These are phyloP conservation scores for Alternaria triticina DNA, from an alignment of 2,329 filamentous ascomycete species.

Conservation along the genomic window DNA sequence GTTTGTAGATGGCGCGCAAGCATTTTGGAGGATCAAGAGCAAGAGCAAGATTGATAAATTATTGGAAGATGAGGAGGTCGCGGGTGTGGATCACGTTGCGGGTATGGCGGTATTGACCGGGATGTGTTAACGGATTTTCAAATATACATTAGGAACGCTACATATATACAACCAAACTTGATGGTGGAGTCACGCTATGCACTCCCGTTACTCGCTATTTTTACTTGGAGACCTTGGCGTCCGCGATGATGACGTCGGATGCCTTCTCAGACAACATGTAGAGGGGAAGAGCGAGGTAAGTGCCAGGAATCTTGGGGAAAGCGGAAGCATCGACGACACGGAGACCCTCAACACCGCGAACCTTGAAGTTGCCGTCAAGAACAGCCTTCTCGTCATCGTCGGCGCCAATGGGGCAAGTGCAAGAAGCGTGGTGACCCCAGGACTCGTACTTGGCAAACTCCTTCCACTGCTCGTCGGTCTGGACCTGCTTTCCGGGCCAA, in stretches of 20 bases:
- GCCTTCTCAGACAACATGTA: constrained; percentile 69
- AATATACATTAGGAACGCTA: not conserved
- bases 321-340: constrained; percentile 54
- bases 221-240: constrained; percentile 6
- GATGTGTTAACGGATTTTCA: constrained; percentile 30
- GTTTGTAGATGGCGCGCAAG: constrained; percentile 71
- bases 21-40: constrained; percentile 79
- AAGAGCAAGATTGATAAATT: constrained; percentile 70
- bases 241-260: constrained; percentile 60
- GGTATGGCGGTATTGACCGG: constrained; percentile 41
- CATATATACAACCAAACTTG: not conserved
- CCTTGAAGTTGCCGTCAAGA: constrained; percentile 60
- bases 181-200: not conserved
- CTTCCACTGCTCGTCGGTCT: constrained; percentile 52
- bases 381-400: constrained; percentile 58
- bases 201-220: not conserved
- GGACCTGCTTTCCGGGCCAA: constrained; percentile 56
- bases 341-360: constrained; percentile 60
- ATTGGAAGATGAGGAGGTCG: constrained; percentile 48
- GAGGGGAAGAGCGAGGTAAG: constrained; percentile 58
- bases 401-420: constrained; percentile 64
- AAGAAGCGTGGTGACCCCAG: constrained; percentile 62
- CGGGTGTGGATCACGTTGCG: constrained; percentile 19
- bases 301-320: constrained; percentile 55
- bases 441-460: constrained; percentile 34